Conservation (phyloP, 345 rosid genomes). For the Populus tremula region DNA sequence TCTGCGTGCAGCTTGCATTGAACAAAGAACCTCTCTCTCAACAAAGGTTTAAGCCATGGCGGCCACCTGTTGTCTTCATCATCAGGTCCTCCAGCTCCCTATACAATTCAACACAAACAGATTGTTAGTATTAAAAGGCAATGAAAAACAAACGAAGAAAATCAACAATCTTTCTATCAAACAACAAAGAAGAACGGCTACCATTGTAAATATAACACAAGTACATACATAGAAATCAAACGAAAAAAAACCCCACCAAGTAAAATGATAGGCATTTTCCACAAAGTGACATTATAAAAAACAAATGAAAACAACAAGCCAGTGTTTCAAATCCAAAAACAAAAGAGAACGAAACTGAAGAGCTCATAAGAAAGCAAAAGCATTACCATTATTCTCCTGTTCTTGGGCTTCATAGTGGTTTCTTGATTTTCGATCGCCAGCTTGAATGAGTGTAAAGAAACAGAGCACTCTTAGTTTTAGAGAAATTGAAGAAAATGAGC, state of each 20-base stretch:
- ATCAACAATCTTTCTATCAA: neutral
- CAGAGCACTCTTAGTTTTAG: conserved; percentile 16
- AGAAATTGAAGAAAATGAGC: neutral
- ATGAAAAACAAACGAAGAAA: neutral
- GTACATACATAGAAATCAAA: neutral
- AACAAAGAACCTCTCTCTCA: conserved; percentile 49
- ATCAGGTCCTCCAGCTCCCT: conserved; percentile 59
- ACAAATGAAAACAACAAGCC: neutral
- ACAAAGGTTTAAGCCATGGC: conserved; percentile 56
- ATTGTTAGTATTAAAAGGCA: neutral
- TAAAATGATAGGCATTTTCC: neutral
- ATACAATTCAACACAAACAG: neutral
- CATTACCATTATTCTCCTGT: conserved; percentile 57
- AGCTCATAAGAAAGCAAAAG: neutral
- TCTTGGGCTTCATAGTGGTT: conserved; percentile 42
- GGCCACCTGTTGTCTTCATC: conserved; percentile 53
- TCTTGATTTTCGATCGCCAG: conserved; percentile 55
- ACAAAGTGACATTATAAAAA: neutral
- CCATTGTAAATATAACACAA: neutral
- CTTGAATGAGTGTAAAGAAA: conserved; percentile 10
- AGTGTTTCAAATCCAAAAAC: conserved; percentile 1
- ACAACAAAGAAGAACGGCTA: neutral
- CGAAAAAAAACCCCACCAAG: neutral
- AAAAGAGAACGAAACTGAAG: neutral
- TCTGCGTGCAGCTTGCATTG: conserved; percentile 57